Percentiles rank a stretch among this genome's conserved stretches.
Evolutionary conservation across 164 flowering plant genomes (phyloP).

Genomic region (Vitis riparia): DNA sequence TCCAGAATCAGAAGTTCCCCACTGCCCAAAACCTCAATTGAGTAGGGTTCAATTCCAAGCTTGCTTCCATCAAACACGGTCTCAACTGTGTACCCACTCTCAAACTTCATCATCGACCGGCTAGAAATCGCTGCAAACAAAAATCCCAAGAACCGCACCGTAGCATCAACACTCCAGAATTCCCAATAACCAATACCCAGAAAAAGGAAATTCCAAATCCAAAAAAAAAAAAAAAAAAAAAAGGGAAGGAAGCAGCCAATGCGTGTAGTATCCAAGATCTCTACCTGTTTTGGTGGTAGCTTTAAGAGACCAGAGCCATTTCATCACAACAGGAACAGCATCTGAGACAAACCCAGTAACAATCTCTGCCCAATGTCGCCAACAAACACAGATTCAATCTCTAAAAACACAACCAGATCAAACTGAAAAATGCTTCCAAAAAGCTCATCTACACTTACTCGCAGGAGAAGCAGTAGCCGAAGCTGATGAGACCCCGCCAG

Average conservation of each 20-base stretch:
- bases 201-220: too few species aligned
- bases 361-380: conserved; percentile 53
- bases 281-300: conserved; percentile 74
- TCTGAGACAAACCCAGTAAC: conserved; percentile 72
- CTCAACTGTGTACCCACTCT: conserved; percentile 90
- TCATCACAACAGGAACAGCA: conserved; percentile 60
- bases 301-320: conserved; percentile 78
- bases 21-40: conserved; percentile 67
- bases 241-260: conserved; percentile 11
- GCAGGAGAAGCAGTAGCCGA: conserved; percentile 56
- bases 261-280: conserved; percentile 9
- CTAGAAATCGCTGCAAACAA: conserved; percentile 56
- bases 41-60: conserved; percentile 88
- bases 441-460: conserved; percentile 43
- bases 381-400: neutral
- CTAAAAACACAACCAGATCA: conserved; percentile 5
- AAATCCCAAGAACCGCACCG: conserved; percentile 16
- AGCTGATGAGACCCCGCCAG: conserved; percentile 51
- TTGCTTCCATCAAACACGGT: conserved; percentile 98
- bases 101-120: conserved; percentile 88
- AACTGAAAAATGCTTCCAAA: neutral
- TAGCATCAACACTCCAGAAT: neutral
- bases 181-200: neutral
- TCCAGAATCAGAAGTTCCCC: conserved; percentile 93
- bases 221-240: neutral